Evolutionary conservation across 257 asterid species (phyloP).

Genomic region (Cynanchum wilfordii): DNA sequence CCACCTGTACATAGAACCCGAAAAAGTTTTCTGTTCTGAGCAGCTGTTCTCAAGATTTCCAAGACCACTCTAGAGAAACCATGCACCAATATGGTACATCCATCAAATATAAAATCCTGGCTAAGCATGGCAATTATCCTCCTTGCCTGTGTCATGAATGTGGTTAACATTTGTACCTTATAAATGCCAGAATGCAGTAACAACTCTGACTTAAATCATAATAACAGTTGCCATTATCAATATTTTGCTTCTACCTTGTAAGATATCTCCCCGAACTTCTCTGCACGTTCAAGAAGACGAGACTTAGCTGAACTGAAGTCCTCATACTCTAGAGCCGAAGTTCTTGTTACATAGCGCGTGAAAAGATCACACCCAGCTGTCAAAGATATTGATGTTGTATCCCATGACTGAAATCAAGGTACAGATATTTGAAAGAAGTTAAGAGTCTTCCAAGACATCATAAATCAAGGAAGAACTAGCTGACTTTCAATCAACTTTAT

Average conservation of each 20-base stretch:
- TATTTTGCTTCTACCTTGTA: conserved; percentile 43
- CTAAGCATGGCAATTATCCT: conserved; percentile 76
- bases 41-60: conserved; percentile 75
- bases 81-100: conserved; percentile 91
- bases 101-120: conserved; percentile 87
- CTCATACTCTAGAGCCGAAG: conserved; percentile 83
- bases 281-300: conserved; percentile 88
- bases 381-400: conserved; percentile 88
- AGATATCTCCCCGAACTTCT: conserved; percentile 93
- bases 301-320: conserved; percentile 81
- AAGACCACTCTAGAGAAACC: conserved; percentile 90
- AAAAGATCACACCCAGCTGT: conserved; percentile 92
- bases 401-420: conserved; percentile 66
- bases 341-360: conserved; percentile 89
- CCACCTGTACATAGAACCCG: conserved; percentile 86
- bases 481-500: neutral
- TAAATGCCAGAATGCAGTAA: neutral
- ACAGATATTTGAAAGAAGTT: neutral
- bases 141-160: conserved; percentile 53
- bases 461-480: neutral
- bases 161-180: neutral
- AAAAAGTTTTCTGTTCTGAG: conserved; percentile 59
- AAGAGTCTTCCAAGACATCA: conserved; percentile 1
- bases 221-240: neutral
- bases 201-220: neutral